Percentiles rank a stretch among this genome's conserved stretches.
These are phyloP conservation scores for Rutstroemia sp. DNA, from an alignment of 2,329 filamentous ascomycete genomes.

Conservation along the genomic window DNA sequence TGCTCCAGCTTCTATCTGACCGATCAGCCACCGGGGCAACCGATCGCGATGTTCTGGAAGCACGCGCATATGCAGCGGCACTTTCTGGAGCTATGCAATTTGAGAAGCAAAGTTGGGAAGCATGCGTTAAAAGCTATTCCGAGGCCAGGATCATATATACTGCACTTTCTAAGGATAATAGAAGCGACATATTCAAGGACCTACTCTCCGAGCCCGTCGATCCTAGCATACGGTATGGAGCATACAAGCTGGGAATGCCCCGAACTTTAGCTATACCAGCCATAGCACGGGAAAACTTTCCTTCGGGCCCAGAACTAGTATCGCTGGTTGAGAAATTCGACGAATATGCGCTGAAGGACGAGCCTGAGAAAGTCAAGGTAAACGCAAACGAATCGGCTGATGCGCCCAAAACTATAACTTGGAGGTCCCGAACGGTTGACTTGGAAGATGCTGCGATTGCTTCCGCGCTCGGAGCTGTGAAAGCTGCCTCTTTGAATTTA, in stretches of 20 bases:
- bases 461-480: constrained; percentile 67
- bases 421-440: constrained; percentile 77
- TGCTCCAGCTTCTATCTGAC: constrained; percentile 61
- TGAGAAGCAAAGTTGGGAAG: constrained; percentile 81
- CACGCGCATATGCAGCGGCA: constrained; percentile 72
- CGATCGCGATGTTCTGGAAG: constrained; percentile 70
- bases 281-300: constrained; percentile 75
- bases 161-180: constrained; percentile 57
- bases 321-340: constrained; percentile 64
- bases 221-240: constrained; percentile 87
- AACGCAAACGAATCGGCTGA: constrained; percentile 44
- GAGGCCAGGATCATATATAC: constrained; percentile 76
- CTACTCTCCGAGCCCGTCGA: constrained; percentile 80
- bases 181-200: constrained; percentile 77
- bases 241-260: constrained; percentile 84
- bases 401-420: constrained; percentile 68
- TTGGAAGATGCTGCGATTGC: constrained; percentile 93
- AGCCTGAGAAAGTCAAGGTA: constrained; percentile 40
- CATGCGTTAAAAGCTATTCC: constrained; percentile 69
- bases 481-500: constrained; percentile 43
- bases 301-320: constrained; percentile 56
- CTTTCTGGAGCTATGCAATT: constrained; percentile 72
- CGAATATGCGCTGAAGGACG: constrained; percentile 56
- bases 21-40: constrained; percentile 56
- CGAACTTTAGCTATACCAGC: constrained; percentile 74